phyloP scores from a whole-genome alignment of 768 basidiomycete genomes.

The Tylopilus rubrobrunneus region DNA sequence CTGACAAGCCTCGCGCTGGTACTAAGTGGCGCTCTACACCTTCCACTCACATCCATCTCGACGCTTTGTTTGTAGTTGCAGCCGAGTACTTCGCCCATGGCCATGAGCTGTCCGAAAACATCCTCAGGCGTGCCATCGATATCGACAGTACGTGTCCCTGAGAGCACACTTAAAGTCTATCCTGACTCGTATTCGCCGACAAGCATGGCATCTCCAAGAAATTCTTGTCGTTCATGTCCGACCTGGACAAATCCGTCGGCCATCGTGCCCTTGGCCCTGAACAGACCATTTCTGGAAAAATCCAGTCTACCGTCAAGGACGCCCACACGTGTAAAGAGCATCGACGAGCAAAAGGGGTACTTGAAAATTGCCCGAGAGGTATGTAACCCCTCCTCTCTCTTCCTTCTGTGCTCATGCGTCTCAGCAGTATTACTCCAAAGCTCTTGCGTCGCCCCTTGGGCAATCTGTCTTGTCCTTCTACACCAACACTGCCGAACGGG shows the following conservation, averaged over 20 bases:
- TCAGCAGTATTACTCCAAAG: conserved; percentile 79
- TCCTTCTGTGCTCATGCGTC: conserved; percentile 1
- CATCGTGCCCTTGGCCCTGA: conserved; percentile 71
- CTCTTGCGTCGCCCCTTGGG: conserved; percentile 72
- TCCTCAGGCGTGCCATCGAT: conserved; percentile 77
- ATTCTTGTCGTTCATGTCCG: conserved; percentile 77
- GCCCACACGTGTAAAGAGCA: conserved; percentile 66
- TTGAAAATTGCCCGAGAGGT: conserved; percentile 68
- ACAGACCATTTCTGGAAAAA: conserved; percentile 73
- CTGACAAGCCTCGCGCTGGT: conserved; percentile 87
- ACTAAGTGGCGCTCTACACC: conserved; percentile 42
- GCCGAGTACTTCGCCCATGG: conserved; percentile 94
- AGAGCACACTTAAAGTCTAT: neutral
- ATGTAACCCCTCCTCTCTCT: conserved; percentile 8
- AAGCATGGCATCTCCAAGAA: conserved; percentile 85
- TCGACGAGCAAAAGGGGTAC: conserved; percentile 82
- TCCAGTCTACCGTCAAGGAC: conserved; percentile 58
- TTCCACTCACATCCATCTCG: conserved; percentile 1
- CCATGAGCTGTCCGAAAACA: conserved; percentile 73
- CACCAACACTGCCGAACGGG: conserved; percentile 84
- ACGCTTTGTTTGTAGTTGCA: conserved; percentile 49
- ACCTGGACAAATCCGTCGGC: conserved; percentile 69
- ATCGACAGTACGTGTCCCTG: conserved; percentile 48
- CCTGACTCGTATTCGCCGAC: conserved; percentile 32
- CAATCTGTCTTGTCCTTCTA: conserved; percentile 79